Percentiles rank a stretch among this genome's conserved stretches.
Evolutionary conservation across 345 rosid genomes (phyloP).

Genomic region (Chamaenerion angustifolium): DNA sequence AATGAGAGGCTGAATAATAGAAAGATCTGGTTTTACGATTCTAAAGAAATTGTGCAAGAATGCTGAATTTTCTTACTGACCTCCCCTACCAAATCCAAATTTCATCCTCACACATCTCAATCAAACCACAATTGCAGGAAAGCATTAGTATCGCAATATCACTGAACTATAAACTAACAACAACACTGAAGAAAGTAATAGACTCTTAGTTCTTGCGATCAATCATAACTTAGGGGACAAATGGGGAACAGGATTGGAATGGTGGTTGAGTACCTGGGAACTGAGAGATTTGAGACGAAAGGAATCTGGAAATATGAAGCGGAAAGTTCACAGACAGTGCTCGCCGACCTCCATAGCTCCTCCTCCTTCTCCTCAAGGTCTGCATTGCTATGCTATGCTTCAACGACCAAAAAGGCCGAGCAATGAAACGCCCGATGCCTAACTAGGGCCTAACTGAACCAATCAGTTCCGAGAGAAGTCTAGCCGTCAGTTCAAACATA

Average conservation of each 20-base stretch:
- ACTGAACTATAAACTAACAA: not conserved
- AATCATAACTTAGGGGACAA: not conserved
- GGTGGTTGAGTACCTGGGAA: not conserved
- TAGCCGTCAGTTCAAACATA: too few relatives aligned
- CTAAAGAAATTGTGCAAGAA: too few relatives aligned
- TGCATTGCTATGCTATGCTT: not conserved
- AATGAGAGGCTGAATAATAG: too few relatives aligned
- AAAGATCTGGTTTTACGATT: too few relatives aligned
- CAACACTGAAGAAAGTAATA: not conserved
- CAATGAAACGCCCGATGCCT: too few relatives aligned
- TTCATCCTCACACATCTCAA: too few relatives aligned
- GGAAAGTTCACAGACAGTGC: not conserved
- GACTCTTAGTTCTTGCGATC: not conserved
- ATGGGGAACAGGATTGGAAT: not conserved
- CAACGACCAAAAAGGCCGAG: not conserved
- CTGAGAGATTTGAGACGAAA: not conserved
- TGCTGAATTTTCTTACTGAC: too few relatives aligned
- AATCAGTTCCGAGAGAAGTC: too few relatives aligned
- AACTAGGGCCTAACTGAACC: too few relatives aligned
- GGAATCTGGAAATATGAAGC: not conserved
- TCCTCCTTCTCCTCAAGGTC: not conserved
- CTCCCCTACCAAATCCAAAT: too few relatives aligned
- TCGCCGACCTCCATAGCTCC: not conserved
- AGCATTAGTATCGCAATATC: too few relatives aligned
- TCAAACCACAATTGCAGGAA: too few relatives aligned